Base-by-base conservation (phyloP, 192 early-diverging fungal species). In the Thamnidium elegans region DNA sequence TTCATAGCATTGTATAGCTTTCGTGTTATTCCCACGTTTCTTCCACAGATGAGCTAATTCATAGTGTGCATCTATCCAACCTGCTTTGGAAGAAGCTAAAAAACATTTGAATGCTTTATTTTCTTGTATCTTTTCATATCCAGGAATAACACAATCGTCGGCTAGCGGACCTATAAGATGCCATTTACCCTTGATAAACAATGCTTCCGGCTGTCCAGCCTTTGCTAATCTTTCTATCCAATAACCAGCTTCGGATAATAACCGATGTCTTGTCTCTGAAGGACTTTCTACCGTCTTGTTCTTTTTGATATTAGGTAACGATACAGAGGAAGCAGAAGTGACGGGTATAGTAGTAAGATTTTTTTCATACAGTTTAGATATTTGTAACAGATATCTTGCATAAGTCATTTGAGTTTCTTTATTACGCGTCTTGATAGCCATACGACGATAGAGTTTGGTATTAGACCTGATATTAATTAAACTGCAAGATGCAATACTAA, bases 341-440 rank as follows among this genome's bases (percentile, higher is more conserved):
- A 7, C 43, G 11, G 21, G 19, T 44, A 7, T n/a, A 21, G 42
- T 48, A 5, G 67, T 50, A 31, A 43, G 14, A 17, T 58, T 66
- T 58, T 32, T 59, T 17, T 70, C 53, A 39, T 78, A 74, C 11
- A 72, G 50, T 3, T 85, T 77, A 34, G 85, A 83, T 48, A 88
- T 84, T 74, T 90, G 79, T 30, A 93, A 62, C 46, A 93, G 72
- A 66, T 88, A 93, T 72, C 87, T 85, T 45, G 87, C 87, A 75
- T 87, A 93, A 42, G 86, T 86, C 50, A 90, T 54, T 79, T 93
- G 90, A 45, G 85, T 84, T 21, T 83, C 73, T 20, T 81, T 74
- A 72, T 92, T 87, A 65, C 87, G 85, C 36, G 89, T 90, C 69
- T 89, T 90, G 69, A 81, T 85, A 10, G 89, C 91, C 50, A 85